Percentiles rank a stretch among this genome's conserved stretches.
Conservation (phyloP, 805 yeast genomes). For the Yamadazyma tumulicola region DNA sequence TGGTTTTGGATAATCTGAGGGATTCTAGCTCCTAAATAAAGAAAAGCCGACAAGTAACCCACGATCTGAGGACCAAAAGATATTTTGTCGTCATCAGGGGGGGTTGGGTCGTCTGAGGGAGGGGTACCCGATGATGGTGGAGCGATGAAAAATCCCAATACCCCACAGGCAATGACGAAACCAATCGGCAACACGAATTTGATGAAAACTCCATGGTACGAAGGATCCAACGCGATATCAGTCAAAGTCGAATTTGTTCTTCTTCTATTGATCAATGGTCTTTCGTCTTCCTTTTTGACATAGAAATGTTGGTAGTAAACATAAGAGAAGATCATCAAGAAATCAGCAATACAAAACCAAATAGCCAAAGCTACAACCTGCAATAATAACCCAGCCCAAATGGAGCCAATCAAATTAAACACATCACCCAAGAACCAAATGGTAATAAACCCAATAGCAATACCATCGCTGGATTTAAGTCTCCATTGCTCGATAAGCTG, state of each 20-base stretch:
- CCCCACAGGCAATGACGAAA: constrained; percentile 62
- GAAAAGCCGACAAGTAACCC: constrained; percentile 66
- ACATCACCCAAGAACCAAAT: constrained; percentile 75
- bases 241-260: constrained; percentile 53
- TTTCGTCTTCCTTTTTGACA: constrained; percentile 16
- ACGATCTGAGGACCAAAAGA: constrained; percentile 58
- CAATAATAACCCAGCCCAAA: constrained; percentile 69
- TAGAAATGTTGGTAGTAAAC: constrained; percentile 50
- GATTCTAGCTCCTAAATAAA: constrained; percentile 67
- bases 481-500: constrained; percentile 82
- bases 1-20: constrained; percentile 88
- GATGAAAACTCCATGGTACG: constrained; percentile 43
- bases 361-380: constrained; percentile 66
- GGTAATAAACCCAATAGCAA: constrained; percentile 61
- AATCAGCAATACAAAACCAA: constrained; percentile 76
- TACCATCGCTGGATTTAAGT: constrained; percentile 70
- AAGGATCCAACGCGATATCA: constrained; percentile 46
- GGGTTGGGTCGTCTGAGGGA: constrained; percentile 12
- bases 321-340: constrained; percentile 53
- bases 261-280: constrained; percentile 37
- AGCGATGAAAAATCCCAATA: constrained; percentile 54
- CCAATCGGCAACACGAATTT: constrained; percentile 56
- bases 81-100: constrained; percentile 24
- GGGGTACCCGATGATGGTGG: constrained; percentile 17
- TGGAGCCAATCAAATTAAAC: constrained; percentile 61